Evolutionary conservation across 306 rosid genomes (phyloP).

Genomic region (Ceratonia siliqua): DNA sequence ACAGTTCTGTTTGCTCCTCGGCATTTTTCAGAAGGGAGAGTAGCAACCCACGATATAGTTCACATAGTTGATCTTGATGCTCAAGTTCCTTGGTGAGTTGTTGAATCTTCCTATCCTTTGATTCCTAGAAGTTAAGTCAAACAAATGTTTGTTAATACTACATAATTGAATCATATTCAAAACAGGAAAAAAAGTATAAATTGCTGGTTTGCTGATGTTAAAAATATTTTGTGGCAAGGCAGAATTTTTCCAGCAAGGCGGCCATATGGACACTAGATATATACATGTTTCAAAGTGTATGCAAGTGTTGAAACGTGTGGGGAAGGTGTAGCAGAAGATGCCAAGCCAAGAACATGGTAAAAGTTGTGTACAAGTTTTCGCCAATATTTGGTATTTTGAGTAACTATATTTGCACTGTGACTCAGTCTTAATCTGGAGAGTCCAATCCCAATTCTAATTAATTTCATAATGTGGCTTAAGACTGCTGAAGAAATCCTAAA

Average conservation of each 20-base stretch:
- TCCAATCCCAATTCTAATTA: background rate
- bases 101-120: slow-evolving; percentile 43
- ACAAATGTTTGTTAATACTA: background rate
- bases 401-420: background rate
- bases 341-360: background rate
- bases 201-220: background rate
- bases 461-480: background rate
- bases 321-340: slow-evolving; percentile 5
- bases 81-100: slow-evolving; percentile 40
- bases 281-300: background rate
- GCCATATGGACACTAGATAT: background rate
- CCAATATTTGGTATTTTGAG: background rate
- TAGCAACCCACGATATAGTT: slow-evolving; percentile 25
- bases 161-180: slow-evolving; percentile 12
- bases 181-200: background rate
- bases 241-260: background rate
- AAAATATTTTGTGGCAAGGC: background rate
- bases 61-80: slow-evolving; percentile 40
- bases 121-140: slow-evolving; percentile 32
- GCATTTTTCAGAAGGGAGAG: slow-evolving; percentile 34
- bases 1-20: slow-evolving; percentile 37
- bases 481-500: background rate
- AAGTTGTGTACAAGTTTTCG: background rate
- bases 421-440: background rate
- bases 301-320: background rate